Conservation (phyloP, 495 filamentous ascomycete genomes). For the Penicillium canariense region DNA sequence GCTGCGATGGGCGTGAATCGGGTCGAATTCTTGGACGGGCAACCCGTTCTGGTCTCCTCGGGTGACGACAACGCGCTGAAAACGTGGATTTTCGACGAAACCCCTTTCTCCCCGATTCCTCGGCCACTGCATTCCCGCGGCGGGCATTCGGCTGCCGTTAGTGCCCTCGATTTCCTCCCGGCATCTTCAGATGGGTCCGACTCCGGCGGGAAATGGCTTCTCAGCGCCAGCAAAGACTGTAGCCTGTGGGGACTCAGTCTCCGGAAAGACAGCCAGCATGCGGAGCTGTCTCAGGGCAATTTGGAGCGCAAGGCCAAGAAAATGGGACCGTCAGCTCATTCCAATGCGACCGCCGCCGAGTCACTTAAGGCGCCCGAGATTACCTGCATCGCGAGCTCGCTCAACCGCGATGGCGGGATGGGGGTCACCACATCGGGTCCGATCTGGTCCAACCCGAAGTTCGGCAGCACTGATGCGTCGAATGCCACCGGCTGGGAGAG, state of each 20-base stretch:
- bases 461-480: conserved; percentile 56
- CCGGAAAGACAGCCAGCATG: conserved; percentile 88
- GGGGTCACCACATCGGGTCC: conserved; percentile 67
- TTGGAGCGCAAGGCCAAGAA: conserved; percentile 83
- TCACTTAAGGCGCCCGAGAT: conserved; percentile 86
- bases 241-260: conserved; percentile 95
- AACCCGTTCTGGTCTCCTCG: conserved; percentile 84
- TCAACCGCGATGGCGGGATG: conserved; percentile 92
- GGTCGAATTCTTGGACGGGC: conserved; percentile 86
- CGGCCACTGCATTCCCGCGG: conserved; percentile 78
- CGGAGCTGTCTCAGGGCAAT: conserved; percentile 86
- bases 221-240: conserved; percentile 82
- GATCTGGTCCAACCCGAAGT: conserved; percentile 73
- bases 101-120: conserved; percentile 79
- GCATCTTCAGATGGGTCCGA: conserved; percentile 86
- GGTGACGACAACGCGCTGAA: conserved; percentile 91
- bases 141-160: conserved; percentile 85
- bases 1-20: conserved; percentile 64
- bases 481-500: conserved; percentile 92
- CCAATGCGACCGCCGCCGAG: conserved; percentile 51
- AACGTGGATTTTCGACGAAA: conserved; percentile 91
- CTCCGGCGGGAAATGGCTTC: conserved; percentile 85
- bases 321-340: conserved; percentile 55
- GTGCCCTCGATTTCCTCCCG: conserved; percentile 75
- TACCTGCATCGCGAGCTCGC: conserved; percentile 81